Percentiles rank a stretch among this genome's conserved stretches.
Evolutionary conservation across 1,284 basidiomycete genomes (phyloP).

Genomic region (Schizopora paradoxa): DNA sequence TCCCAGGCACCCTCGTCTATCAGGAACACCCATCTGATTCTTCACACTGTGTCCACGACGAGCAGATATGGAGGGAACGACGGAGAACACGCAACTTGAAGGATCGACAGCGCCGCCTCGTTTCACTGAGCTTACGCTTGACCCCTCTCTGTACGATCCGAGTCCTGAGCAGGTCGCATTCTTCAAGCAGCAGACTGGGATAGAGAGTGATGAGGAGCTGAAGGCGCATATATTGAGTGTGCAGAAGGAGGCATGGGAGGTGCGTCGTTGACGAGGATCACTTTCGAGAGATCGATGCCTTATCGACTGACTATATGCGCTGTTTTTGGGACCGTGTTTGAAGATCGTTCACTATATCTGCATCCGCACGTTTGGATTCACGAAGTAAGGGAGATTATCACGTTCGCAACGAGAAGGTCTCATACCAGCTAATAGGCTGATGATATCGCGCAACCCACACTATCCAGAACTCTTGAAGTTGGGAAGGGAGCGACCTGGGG

Average conservation of each 20-base stretch:
- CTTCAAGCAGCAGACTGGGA: conserved; percentile 37
- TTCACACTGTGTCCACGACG: too few species aligned
- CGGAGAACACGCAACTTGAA: too few species aligned
- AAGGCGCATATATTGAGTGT: conserved; percentile 39
- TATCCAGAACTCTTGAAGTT: conserved; percentile 40
- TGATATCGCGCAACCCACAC: conserved; percentile 35
- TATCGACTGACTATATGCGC: conserved; percentile 10
- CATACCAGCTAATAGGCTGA: conserved; percentile 29
- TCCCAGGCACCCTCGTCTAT: too few species aligned
- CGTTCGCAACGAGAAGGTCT: conserved; percentile 31
- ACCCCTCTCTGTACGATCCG: conserved; percentile 9
- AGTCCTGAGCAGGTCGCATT: conserved; percentile 31
- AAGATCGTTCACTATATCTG: conserved; percentile 18
- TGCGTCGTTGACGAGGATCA: not conserved
- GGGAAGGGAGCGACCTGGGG: conserved; percentile 32
- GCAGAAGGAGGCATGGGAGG: conserved; percentile 14
- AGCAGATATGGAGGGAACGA: too few species aligned
- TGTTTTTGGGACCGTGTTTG: not conserved
- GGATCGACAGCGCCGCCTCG: too few species aligned
- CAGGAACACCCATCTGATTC: too few species aligned
- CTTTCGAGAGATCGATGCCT: conserved; percentile 7
- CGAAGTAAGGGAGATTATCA: conserved; percentile 21
- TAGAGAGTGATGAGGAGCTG: conserved; percentile 34
- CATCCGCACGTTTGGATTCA: conserved; percentile 18
- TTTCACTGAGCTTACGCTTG: too few species aligned